Evolutionary conservation across 352 stramenopile species (phyloP).

Genomic region (Phytophthora megakarya): DNA sequence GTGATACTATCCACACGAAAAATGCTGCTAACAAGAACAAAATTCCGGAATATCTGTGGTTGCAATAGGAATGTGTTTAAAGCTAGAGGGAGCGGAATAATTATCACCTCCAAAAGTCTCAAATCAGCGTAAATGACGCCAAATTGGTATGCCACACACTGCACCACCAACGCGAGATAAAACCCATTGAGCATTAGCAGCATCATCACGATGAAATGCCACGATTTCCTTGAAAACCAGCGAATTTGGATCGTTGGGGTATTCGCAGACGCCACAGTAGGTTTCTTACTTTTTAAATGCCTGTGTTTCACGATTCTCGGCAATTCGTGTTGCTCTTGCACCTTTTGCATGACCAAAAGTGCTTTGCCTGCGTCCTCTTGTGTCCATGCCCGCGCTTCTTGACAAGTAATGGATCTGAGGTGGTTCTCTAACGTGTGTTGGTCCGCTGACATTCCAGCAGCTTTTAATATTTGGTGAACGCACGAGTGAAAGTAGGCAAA

Average conservation of each 20-base stretch:
- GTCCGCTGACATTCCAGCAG: slow-evolving; percentile 29
- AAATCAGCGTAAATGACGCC: slow-evolving; percentile 22
- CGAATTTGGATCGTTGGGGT: slow-evolving; percentile 26
- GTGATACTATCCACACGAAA: slow-evolving; percentile 53
- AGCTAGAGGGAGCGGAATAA: slow-evolving; percentile 43
- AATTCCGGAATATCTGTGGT: slow-evolving; percentile 58
- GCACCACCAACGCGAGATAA: slow-evolving; percentile 54
- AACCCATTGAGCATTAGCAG: slow-evolving; percentile 72
- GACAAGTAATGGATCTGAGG: slow-evolving; percentile 15
- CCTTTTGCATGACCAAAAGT: slow-evolving; percentile 22
- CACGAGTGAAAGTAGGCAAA: slow-evolving; percentile 44
- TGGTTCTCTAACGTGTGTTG: slow-evolving; percentile 2
- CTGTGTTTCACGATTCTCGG: not conserved
- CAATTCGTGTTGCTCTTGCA: slow-evolving; percentile 19
- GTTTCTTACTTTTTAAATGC: not conserved
- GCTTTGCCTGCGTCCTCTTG: slow-evolving; percentile 23
- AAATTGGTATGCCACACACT: slow-evolving; percentile 60
- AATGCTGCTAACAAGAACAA: slow-evolving; percentile 59
- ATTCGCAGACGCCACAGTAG: not conserved
- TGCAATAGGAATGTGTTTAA: slow-evolving; percentile 61
- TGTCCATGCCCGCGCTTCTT: slow-evolving; percentile 26
- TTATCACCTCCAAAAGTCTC: slow-evolving; percentile 29
- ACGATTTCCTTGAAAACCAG: slow-evolving; percentile 64
- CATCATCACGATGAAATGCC: slow-evolving; percentile 62
- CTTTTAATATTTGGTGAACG: slow-evolving; percentile 37